Base-by-base conservation (phyloP, 352 stramenopile genomes). In the Phytophthora pluvialis region DNA sequence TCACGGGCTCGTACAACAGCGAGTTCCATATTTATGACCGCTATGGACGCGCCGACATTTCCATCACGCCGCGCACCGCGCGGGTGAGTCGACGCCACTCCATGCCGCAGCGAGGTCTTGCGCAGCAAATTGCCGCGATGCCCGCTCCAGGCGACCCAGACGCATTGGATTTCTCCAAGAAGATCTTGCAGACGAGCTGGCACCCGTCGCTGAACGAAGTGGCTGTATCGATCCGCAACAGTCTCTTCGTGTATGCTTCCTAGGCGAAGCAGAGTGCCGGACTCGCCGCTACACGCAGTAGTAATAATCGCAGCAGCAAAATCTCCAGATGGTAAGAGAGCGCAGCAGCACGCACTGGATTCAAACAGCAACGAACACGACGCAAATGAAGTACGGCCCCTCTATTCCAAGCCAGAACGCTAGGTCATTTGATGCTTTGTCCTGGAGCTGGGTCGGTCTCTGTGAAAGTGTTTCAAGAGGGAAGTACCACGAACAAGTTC, bases 1-100 rank as follows among this genome's bases (percentile, higher is more conserved):
- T 96, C 60, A 98, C 94, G 36, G 96, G 96, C 44, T 97, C 92
- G 49, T 99, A 99, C 86, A 94, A 96, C 61, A 98, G 93, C 84
- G 78, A 91, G 64, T 98, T 98, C 60, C 89, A 97, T 78, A 93
- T 97, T 78, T 96, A 93, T 72, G 87, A 97, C 52, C 79, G 84
- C 39, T 91, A 94, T 63, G 88, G 88, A 8, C 82, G 84, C 36
- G 85, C 73, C 60, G 81, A 93, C 45, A 84, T 92, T 45, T 89
- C 80, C 36, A 74, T 96, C 47, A 86, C 83, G 32, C 72, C 69
- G 13, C 69, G 69, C 21, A 70, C 74, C 10, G 60, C 72, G 12
- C 74, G 73, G 47, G 47, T 80, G 25, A 83, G 67, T 40, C 78
- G 86, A 1, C 81, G 86, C 46, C 83, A 90, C 50, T 94, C 85